phyloP scores from a whole-genome alignment of 352 stramenopile species.

The Poterioochromonas sp. region DNA sequence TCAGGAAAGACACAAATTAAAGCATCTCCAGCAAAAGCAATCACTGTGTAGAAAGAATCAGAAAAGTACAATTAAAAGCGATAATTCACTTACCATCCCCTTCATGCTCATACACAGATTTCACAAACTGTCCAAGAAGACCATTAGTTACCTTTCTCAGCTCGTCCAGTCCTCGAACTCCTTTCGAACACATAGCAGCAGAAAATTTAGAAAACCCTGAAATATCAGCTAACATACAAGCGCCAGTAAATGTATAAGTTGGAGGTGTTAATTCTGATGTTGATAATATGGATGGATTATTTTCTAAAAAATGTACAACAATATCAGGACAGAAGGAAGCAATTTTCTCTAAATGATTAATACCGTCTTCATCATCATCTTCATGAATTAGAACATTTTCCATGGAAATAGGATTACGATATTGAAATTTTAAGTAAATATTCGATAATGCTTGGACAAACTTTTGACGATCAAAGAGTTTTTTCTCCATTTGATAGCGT shows the following conservation, averaged over 20 bases:
- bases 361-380: not conserved
- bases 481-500: not conserved
- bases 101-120: slow-evolving; percentile 6
- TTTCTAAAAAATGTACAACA: not conserved
- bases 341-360: not conserved
- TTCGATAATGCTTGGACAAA: slow-evolving; percentile 8
- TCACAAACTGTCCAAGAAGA: not conserved
- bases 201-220: slow-evolving; percentile 23
- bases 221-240: slow-evolving; percentile 20
- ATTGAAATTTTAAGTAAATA: slow-evolving; percentile 20
- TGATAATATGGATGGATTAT: not conserved
- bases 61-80: not conserved
- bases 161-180: not conserved
- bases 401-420: not conserved
- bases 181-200: not conserved
- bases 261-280: not conserved
- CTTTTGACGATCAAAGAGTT: not conserved
- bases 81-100: slow-evolving; percentile 9
- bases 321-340: not conserved
- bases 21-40: slow-evolving; percentile 25
- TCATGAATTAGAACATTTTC: not conserved
- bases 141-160: not conserved
- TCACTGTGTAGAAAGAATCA: not conserved
- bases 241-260: not conserved
- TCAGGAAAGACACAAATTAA: slow-evolving; percentile 20